phyloP scores from a whole-genome alignment of 2,329 filamentous ascomycete genomes.

The Nemania sp. region DNA sequence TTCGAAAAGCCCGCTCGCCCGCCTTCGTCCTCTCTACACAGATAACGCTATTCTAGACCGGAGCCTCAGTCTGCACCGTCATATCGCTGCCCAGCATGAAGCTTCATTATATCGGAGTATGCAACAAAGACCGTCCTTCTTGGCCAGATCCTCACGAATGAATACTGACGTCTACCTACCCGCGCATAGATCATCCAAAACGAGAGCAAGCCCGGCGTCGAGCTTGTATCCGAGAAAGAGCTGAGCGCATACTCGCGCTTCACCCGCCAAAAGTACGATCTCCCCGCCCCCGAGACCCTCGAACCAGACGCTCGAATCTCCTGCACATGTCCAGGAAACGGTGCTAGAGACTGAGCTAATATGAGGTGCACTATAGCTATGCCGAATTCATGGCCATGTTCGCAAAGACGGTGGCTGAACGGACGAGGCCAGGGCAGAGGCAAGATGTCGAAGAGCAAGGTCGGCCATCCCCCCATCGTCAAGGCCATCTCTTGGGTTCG shows the following conservation, averaged over 20 bases:
- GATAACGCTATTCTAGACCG: background rate
- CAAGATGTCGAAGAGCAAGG: slow-evolving; percentile 85
- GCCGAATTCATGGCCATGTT: slow-evolving; percentile 80
- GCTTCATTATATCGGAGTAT: slow-evolving; percentile 85
- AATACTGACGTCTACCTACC: slow-evolving; percentile 22
- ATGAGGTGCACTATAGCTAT: slow-evolving; percentile 44
- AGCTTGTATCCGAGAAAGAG: slow-evolving; percentile 78
- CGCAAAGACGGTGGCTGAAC: slow-evolving; percentile 83
- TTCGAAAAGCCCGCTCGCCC: slow-evolving; percentile 4
- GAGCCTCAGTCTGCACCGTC: background rate
- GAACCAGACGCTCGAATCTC: background rate
- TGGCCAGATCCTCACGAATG: background rate
- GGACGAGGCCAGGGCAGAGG: slow-evolving; percentile 78
- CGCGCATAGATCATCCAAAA: slow-evolving; percentile 75
- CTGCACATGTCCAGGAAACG: background rate
- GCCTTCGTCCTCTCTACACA: background rate
- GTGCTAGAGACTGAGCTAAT: slow-evolving; percentile 31
- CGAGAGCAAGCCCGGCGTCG: slow-evolving; percentile 73
- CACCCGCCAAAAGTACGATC: slow-evolving; percentile 67
- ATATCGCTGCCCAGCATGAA: slow-evolving; percentile 66
- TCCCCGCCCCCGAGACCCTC: background rate
- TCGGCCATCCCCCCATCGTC: slow-evolving; percentile 38
- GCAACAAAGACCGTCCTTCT: slow-evolving; percentile 38
- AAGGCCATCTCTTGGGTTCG: background rate
- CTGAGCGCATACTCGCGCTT: slow-evolving; percentile 80